Conservation (phyloP, 257 asterid genomes). For the Penstemon eatonii region DNA sequence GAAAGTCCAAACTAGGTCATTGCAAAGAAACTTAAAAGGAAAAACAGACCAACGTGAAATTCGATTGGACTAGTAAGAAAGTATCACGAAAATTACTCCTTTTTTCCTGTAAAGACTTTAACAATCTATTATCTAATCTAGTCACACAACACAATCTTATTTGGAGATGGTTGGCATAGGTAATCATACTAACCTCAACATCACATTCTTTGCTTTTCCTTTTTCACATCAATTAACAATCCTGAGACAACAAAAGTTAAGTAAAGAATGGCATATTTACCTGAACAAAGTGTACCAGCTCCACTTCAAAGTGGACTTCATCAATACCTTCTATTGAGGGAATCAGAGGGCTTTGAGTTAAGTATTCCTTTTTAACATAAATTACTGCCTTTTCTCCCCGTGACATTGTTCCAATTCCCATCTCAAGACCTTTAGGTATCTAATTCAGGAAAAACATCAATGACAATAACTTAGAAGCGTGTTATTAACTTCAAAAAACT, state of each 20-base stretch:
- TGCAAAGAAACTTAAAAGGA: constrained; percentile 24
- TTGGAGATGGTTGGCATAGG: constrained; percentile 1
- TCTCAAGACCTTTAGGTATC: constrained; percentile 97
- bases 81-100: constrained; percentile 3
- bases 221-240: background rate
- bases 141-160: background rate
- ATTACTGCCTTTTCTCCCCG: constrained; percentile 85
- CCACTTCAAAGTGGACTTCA: constrained; percentile 92
- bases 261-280: constrained; percentile 36
- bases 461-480: background rate
- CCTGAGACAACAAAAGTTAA: constrained; percentile 9
- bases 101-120: background rate
- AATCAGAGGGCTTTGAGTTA: constrained; percentile 55
- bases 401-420: constrained; percentile 90
- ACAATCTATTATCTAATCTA: constrained; percentile 1
- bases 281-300: constrained; percentile 87
- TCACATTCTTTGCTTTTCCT: background rate
- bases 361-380: constrained; percentile 61
- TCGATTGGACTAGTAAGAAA: background rate
- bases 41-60: constrained; percentile 4
- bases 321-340: constrained; percentile 57
- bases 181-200: constrained; percentile 16
- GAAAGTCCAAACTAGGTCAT: constrained; percentile 30
- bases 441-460: constrained; percentile 30
- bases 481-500: constrained; percentile 9